phyloP scores from a whole-genome alignment of 495 filamentous ascomycete genomes.

The Penicillium longicatenatum region DNA sequence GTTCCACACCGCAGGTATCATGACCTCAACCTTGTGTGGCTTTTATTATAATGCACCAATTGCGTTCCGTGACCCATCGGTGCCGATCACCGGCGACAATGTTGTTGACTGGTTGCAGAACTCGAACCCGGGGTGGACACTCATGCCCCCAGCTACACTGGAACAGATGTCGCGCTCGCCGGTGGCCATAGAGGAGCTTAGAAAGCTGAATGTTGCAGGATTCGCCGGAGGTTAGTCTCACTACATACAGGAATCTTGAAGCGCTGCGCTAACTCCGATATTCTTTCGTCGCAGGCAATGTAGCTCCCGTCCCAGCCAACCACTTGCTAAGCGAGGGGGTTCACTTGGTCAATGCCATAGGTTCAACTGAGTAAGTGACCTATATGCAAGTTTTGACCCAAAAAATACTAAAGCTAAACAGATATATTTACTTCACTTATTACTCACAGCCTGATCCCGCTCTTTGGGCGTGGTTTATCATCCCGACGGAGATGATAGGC shows the following conservation, averaged over 20 bases:
- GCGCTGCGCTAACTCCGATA: too few relatives aligned
- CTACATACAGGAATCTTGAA: not conserved
- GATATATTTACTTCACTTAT: conserved; percentile 12
- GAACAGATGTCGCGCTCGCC: conserved; percentile 22
- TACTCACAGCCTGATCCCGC: conserved; percentile 17
- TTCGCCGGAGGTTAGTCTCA: conserved; percentile 30
- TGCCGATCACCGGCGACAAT: conserved; percentile 20
- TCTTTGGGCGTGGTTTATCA: conserved; percentile 21
- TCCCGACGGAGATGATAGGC: conserved; percentile 17
- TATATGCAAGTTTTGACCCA: too few relatives aligned
- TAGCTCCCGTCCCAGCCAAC: conserved; percentile 2
- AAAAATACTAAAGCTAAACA: too few relatives aligned
- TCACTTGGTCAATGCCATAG: conserved; percentile 15
- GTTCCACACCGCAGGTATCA: conserved; percentile 22
- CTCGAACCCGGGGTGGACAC: conserved; percentile 11
- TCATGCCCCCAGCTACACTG: conserved; percentile 20
- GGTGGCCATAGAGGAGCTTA: conserved; percentile 16
- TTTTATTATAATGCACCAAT: not conserved
- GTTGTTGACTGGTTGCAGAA: conserved; percentile 20
- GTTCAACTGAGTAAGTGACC: conserved; percentile 7
- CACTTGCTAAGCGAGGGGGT: conserved; percentile 1
- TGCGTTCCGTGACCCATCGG: conserved; percentile 15
- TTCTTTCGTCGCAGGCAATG: too few relatives aligned
- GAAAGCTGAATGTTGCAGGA: conserved; percentile 19
- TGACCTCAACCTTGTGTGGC: not conserved